phyloP scores from a whole-genome alignment of 1,139 yeast genomes.

The Geotrichum australiense region DNA sequence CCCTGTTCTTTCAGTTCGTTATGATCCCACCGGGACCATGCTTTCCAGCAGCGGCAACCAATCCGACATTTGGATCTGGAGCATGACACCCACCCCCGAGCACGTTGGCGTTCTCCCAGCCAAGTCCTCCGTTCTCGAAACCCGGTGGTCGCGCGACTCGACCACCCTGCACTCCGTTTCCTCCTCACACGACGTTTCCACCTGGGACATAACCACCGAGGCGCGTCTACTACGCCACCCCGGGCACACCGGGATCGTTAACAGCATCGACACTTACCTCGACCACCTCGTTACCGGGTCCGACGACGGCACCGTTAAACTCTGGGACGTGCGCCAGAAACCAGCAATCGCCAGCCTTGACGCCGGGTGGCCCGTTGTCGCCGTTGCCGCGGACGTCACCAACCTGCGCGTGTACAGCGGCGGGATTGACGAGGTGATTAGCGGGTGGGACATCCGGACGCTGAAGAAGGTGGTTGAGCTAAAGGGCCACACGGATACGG shows the following conservation, averaged over 20 bases:
- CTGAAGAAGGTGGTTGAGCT: constrained; percentile 18
- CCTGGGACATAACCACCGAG: constrained; percentile 56
- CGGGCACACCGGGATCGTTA: constrained; percentile 39
- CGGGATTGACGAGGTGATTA: constrained; percentile 62
- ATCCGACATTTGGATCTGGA: constrained; percentile 25
- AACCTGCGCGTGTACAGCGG: constrained; percentile 46
- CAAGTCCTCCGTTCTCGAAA: constrained; percentile 44
- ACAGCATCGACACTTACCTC: constrained; percentile 41
- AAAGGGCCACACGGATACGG: constrained; percentile 42
- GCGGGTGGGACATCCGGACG: constrained; percentile 46
- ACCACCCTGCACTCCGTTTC: constrained; percentile 38
- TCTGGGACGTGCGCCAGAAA: constrained; percentile 61
- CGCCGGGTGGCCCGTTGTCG: constrained; percentile 52
- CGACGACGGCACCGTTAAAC: constrained; percentile 54
- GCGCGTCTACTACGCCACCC: constrained; percentile 44
- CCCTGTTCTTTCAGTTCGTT: constrained; percentile 29
- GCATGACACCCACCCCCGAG: constrained; percentile 20
- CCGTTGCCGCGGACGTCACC: constrained; percentile 40
- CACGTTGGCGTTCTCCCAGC: constrained; percentile 43
- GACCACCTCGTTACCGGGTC: constrained; percentile 45
- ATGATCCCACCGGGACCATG: constrained; percentile 30
- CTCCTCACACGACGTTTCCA: constrained; percentile 44
- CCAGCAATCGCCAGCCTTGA: constrained; percentile 35
- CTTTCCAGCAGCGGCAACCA: constrained; percentile 34
- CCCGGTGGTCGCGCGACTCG: constrained; percentile 43